Percentiles rank a stretch among this genome's conserved stretches.
Evolutionary conservation across 495 filamentous ascomycete species (phyloP).

Genomic region (Neurospora sp.): DNA sequence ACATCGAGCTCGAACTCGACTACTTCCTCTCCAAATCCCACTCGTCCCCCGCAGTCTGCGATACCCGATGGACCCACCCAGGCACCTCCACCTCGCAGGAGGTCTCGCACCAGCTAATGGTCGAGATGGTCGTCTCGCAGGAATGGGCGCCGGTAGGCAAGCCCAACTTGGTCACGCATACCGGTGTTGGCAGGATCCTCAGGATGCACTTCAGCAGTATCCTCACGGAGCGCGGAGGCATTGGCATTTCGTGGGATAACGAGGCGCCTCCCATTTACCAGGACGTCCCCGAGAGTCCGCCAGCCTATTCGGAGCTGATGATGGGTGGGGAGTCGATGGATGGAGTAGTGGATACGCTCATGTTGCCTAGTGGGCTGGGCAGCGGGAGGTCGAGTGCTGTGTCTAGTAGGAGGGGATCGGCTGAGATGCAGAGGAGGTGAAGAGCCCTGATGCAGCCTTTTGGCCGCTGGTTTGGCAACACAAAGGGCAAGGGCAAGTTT

Average conservation of each 20-base stretch:
- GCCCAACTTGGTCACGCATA: constrained; percentile 65
- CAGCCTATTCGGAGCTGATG: constrained; percentile 48
- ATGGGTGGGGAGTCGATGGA: constrained; percentile 14
- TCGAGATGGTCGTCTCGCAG: constrained; percentile 91
- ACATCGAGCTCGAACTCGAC: constrained; percentile 75
- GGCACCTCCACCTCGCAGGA: constrained; percentile 43
- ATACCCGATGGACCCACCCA: constrained; percentile 51
- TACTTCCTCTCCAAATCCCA: constrained; percentile 49
- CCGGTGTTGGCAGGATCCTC: constrained; percentile 81
- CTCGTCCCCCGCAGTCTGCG: constrained; percentile 55
- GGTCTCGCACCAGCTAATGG: constrained; percentile 72
- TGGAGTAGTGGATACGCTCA: background rate
- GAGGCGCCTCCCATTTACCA: constrained; percentile 92
- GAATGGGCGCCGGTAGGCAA: constrained; percentile 71
- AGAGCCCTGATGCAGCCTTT: constrained; percentile 1
- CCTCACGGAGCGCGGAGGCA: constrained; percentile 72
- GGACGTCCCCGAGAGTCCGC: constrained; percentile 83
- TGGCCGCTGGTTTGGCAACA: background rate
- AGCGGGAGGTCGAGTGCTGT: background rate
- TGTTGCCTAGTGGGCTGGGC: background rate
- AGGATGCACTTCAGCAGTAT: constrained; percentile 81
- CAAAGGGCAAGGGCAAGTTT: background rate
- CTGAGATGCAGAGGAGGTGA: constrained; percentile 9
- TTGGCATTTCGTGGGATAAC: constrained; percentile 96
- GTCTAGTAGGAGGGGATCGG: background rate